Base-by-base conservation (phyloP, 257 asterid species). In the Eucommia ulmoides region DNA sequence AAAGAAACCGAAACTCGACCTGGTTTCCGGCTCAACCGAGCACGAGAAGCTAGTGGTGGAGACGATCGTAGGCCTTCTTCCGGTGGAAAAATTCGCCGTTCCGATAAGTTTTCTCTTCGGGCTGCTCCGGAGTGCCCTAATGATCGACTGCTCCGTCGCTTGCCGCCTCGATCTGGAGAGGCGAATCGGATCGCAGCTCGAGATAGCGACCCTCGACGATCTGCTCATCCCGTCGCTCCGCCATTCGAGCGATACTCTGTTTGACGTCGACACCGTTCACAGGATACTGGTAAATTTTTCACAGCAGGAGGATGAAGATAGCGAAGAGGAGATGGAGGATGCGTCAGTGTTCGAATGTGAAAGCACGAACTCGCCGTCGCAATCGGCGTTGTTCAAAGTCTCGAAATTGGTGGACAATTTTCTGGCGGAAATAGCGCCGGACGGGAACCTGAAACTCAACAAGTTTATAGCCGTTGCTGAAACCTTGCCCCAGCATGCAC, bases 81-180 rank as follows among this genome's bases (percentile, higher is more conserved):
- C 97, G 0, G 80, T 79, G n/a, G 99, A 91, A 70, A 86, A 79
- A 65, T 67, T 70, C 16, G 83, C 81, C 5, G 84, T 91, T 25
- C 94, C 97, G n/a, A 54, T 87, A 41, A 74, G 60, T 52, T 86
- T 91, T 62, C 78, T 86, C 33, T 86, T 86, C 11, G 97, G 95
- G 17, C 12, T 29, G 38, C 38, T 29, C 7, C 7, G 38, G 12
- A 29, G 38, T 12, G 38, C 38, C 38, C 7, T 29, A 29, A 5
- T 12, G 6, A 6, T 29, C 12, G 38, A 29, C 12, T 29, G 6
- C 38, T 5, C 12, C 8, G 38, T 29, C 12, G 38, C 38, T 29
- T 29, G 38, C 12, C 6, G 12, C 6, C 38, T 29, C 8, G 38
- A 29, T 29, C 38, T 29, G 6, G 38, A 29, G 12, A 29, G 38